Evolutionary conservation across 176 grass and related monocot genomes (phyloP), one percentile per base, ranked within the genome.

Genomic region (Cenchrus fungigraminus): DNA sequence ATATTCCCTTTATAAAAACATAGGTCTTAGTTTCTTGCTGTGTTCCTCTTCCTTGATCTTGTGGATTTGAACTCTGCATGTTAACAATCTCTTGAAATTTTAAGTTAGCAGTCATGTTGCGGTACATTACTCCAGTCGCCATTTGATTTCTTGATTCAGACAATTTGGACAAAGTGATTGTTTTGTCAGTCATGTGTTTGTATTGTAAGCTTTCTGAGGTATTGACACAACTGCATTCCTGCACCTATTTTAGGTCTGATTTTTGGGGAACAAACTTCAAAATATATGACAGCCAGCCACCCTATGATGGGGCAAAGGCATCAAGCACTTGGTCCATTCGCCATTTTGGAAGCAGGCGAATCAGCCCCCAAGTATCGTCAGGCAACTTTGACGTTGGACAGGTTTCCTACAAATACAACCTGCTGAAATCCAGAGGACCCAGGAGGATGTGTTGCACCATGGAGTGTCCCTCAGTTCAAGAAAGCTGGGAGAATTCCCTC

Each of bases 401-500:
- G 69, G 77, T 95, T 57, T 83, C 87, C 5, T 92, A 95, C 79
- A 92, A 88, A 86, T 90, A 86, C 47, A 91, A 89, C 56, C 84
- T 92, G 19, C 85, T 92, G 6, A 90, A 86, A 89, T 83, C 85
- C 22, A 86, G 92, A 66, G 93, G 93, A 2, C 93, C 93, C 5
- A 90, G 93, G 77, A 89, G 79, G 46, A 92, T 95, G 87, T 84
- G 77, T 46, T 88, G 85, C 71, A 73, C 67, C 19, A 59, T 95
- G 29, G 68, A 90, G 55, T 86, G 82, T 64, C 86, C 81, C 5
- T 80, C 79, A 61, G 28, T 79, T 42, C 77, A 86, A 16, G 75
- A 84, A 37, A 83, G 37, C 70, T 62, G 63, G 67, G 70, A 85
- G 8, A 81, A 92, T 20, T 77, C 74, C 20, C 28, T 73, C 2